Conservation (phyloP, 2,329 filamentous ascomycete genomes). For the Claviceps sorghi region DNA sequence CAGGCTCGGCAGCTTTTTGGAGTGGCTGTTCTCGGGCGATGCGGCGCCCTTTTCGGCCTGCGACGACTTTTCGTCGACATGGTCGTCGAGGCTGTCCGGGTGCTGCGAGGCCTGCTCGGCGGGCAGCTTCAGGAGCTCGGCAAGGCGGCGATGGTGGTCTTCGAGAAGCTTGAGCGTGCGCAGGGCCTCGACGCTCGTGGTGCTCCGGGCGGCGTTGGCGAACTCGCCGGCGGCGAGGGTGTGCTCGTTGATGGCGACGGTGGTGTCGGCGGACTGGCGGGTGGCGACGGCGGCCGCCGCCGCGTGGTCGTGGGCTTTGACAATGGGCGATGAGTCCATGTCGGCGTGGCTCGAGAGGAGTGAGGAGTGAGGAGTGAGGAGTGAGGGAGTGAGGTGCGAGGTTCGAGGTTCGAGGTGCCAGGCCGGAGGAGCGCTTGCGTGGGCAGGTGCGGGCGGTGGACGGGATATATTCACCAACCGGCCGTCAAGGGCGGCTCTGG, state of each 20-base stretch:
- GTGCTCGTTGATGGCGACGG: conserved; percentile 76
- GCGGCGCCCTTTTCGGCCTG: conserved; percentile 15
- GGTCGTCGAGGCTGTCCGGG: conserved; percentile 11
- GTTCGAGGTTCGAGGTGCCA: too few species aligned
- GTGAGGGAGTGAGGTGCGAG: too few species aligned
- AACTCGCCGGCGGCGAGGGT: conserved; percentile 80
- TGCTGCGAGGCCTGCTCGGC: conserved; percentile 27
- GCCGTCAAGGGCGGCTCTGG: too few species aligned
- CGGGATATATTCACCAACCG: too few species aligned
- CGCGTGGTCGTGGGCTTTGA: conserved; percentile 75
- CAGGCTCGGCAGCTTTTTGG: conserved; percentile 15
- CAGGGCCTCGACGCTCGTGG: conserved; percentile 55
- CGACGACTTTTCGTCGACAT: conserved; percentile 8
- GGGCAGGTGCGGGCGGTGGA: too few species aligned
- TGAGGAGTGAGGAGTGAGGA: too few species aligned
- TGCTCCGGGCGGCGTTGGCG: conserved; percentile 62
- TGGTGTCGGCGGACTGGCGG: conserved; percentile 58
- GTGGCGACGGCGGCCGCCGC: conserved; percentile 71
- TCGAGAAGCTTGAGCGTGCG: conserved; percentile 76
- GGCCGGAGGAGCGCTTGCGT: too few species aligned
- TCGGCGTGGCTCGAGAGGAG: too few species aligned
- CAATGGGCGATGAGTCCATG: conserved; percentile 25
- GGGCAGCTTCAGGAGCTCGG: conserved; percentile 63
- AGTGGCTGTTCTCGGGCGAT: background rate
- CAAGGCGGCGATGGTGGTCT: conserved; percentile 71